Percentiles rank a stretch among this genome's conserved stretches.
Conservation (phyloP, 208 protist species). For the Leishmania turanica region DNA sequence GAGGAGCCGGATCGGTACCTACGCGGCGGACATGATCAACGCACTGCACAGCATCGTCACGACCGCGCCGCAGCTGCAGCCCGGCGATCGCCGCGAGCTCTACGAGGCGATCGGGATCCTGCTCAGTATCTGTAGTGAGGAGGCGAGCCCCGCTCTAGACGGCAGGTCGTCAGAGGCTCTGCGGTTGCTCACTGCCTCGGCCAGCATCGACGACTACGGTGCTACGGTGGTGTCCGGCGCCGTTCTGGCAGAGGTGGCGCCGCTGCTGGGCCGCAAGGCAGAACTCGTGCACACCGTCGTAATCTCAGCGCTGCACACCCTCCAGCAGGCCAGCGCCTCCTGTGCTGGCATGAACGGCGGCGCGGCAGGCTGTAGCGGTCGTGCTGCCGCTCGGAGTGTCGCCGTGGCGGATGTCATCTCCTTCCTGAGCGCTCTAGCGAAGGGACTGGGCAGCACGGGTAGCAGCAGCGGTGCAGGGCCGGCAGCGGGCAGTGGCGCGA, state of each 20-base stretch:
- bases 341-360: background rate
- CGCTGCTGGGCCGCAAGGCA: conserved; percentile 28
- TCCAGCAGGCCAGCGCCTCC: conserved; percentile 22
- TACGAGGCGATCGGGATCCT: conserved; percentile 76
- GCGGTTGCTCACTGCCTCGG: conserved; percentile 4
- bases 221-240: background rate
- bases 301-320: conserved; percentile 18
- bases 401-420: conserved; percentile 44
- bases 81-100: conserved; percentile 63
- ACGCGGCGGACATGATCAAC: conserved; percentile 60
- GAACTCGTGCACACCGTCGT: conserved; percentile 27
- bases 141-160: background rate
- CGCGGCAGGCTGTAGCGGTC: background rate
- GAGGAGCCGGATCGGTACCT: conserved; percentile 35
- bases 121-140: conserved; percentile 43
- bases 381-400: background rate
- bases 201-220: background rate
- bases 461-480: background rate
- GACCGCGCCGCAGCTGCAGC: conserved; percentile 35
- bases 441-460: conserved; percentile 28
- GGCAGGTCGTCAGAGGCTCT: conserved; percentile 9
- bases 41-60: conserved; percentile 62
- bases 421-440: conserved; percentile 55
- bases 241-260: conserved; percentile 18
- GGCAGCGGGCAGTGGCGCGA: background rate